Conservation (phyloP, 768 basidiomycete genomes). For the Omphalotus guepiniiformis region DNA sequence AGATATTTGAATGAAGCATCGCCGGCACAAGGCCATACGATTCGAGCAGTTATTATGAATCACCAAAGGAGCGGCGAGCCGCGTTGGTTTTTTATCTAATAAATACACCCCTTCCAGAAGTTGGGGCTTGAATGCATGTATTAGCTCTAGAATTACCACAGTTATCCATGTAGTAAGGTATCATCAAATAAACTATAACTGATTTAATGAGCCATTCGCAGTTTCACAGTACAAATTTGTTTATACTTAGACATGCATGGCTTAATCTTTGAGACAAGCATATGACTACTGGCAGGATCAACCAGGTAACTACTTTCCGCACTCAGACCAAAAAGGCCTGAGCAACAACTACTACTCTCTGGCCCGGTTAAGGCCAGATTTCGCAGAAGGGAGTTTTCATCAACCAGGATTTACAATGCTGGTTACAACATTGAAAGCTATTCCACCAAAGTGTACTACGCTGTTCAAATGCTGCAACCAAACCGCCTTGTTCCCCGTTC, state of each 20-base stretch:
- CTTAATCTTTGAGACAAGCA: slow-evolving; percentile 84
- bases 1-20: slow-evolving; percentile 63
- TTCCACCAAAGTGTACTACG: not conserved
- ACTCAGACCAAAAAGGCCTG: not conserved
- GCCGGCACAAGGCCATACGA: slow-evolving; percentile 69
- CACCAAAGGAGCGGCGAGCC: slow-evolving; percentile 61
- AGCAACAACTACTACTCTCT: not conserved
- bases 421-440: not conserved
- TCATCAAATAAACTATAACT: slow-evolving; percentile 81
- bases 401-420: not conserved
- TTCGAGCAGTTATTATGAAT: slow-evolving; percentile 75
- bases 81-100: slow-evolving; percentile 66
- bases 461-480: not conserved
- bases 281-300: slow-evolving; percentile 84
- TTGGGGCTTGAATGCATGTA: slow-evolving; percentile 69
- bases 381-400: slow-evolving; percentile 2
- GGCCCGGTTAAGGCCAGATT: not conserved
- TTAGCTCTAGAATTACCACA: slow-evolving; percentile 79
- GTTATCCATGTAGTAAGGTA: slow-evolving; percentile 69
- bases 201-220: slow-evolving; percentile 82
- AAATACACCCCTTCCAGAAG: slow-evolving; percentile 68
- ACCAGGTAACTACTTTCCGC: slow-evolving; percentile 68
- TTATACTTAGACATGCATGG: slow-evolving; percentile 82
- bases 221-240: slow-evolving; percentile 77
- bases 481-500: slow-evolving; percentile 5